A percentile compares a stretch with the other conserved stretches of the same genome.
Evolutionary conservation across 1,139 yeast species (phyloP).

Genomic region (Pichia norvegensis): DNA sequence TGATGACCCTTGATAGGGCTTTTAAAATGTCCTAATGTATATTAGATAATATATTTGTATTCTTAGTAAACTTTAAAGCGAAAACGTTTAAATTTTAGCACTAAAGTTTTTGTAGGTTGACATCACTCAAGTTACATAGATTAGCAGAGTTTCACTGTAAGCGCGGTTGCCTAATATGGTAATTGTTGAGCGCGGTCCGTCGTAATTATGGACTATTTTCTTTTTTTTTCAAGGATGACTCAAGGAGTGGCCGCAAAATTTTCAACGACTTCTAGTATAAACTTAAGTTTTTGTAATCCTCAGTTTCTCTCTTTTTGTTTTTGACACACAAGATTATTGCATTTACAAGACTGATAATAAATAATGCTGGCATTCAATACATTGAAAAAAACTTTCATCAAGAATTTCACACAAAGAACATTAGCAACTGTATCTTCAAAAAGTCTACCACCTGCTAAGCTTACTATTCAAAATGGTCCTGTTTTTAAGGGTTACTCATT

Average conservation of each 20-base stretch:
- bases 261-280: conserved; percentile 1
- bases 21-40: not conserved
- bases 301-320: too few relatives aligned
- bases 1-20: conserved; percentile 1
- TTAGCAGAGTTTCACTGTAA: not conserved
- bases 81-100: too few relatives aligned
- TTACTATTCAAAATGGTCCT: conserved; percentile 89
- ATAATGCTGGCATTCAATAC: conserved; percentile 14
- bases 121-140: not conserved
- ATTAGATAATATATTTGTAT: not conserved
- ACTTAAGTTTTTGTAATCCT: not conserved
- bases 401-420: conserved; percentile 3
- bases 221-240: not conserved
- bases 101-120: too few relatives aligned
- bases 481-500: conserved; percentile 88
- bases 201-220: not conserved
- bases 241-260: not conserved
- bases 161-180: conserved; percentile 18
- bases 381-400: conserved; percentile 5
- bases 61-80: too few relatives aligned
- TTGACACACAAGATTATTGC: too few relatives aligned
- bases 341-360: too few relatives aligned
- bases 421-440: conserved; percentile 23
- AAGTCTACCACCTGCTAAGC: conserved; percentile 68
- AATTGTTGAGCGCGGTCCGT: conserved; percentile 17